Evolutionary conservation across 2,329 filamentous ascomycete species (phyloP).

Genomic region (Diaporthe caulivora): DNA sequence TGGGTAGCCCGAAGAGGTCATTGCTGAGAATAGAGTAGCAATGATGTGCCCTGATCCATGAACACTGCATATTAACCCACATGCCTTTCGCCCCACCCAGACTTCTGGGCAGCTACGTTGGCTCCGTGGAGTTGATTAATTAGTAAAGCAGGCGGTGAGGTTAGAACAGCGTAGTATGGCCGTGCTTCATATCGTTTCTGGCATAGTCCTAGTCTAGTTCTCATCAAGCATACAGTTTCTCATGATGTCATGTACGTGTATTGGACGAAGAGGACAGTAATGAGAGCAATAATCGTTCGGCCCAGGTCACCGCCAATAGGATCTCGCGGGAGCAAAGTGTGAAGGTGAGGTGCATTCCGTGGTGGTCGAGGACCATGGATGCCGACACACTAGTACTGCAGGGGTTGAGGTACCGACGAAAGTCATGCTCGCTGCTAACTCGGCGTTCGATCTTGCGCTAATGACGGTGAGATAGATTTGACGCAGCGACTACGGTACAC

Average conservation of each 20-base stretch:
- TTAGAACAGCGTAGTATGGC: slow-evolving; percentile 9
- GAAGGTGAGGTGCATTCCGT: not conserved
- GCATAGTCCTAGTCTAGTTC: slow-evolving; percentile 17
- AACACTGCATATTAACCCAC: slow-evolving; percentile 11
- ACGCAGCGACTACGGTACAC: not conserved
- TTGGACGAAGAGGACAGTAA: not conserved
- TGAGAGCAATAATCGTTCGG: not conserved
- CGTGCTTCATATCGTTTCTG: not conserved
- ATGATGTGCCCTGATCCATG: slow-evolving; percentile 10
- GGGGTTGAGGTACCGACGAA: not conserved
- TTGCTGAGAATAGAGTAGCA: slow-evolving; percentile 10
- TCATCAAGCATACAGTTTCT: slow-evolving; percentile 13
- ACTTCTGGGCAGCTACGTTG: slow-evolving; percentile 7
- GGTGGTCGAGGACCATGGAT: not conserved
- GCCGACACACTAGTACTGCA: not conserved
- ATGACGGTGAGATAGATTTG: slow-evolving; percentile 7
- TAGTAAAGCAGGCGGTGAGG: slow-evolving; percentile 6
- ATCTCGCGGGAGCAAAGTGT: not conserved
- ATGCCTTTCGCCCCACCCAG: slow-evolving; percentile 4
- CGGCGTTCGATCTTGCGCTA: slow-evolving; percentile 18
- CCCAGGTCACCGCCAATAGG: slow-evolving; percentile 7
- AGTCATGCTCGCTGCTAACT: slow-evolving; percentile 3
- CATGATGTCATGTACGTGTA: slow-evolving; percentile 16
- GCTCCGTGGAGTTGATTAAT: slow-evolving; percentile 25
- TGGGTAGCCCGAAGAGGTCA: slow-evolving; percentile 8